Evolutionary conservation across 345 rosid species (phyloP).

Genomic region (Populus euphratica): DNA sequence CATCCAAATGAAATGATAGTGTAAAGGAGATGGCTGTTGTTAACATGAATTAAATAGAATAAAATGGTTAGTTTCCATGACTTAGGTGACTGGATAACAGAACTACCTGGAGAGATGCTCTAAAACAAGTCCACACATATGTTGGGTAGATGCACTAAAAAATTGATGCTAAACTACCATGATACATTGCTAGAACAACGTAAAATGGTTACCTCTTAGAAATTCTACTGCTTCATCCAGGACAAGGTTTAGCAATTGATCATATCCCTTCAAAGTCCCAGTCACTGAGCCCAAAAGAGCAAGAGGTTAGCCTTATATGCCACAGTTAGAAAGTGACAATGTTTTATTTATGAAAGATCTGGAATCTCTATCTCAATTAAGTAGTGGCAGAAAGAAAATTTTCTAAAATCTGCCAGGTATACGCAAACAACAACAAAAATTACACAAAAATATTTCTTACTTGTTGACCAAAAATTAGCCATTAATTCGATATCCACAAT

Average conservation of each 20-base stretch:
- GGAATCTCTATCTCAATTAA: background rate
- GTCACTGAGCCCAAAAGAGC: conserved; percentile 50
- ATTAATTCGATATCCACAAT: background rate
- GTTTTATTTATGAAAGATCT: background rate
- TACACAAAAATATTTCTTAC: background rate
- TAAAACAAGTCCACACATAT: background rate
- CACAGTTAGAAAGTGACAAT: background rate
- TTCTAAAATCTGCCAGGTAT: background rate
- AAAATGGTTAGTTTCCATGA: background rate
- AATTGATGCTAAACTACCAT: background rate
- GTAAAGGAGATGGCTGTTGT: background rate
- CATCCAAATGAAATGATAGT: background rate
- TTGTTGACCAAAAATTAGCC: background rate
- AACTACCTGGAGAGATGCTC: background rate
- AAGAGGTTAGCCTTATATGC: background rate
- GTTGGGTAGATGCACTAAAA: background rate
- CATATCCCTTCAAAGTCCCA: conserved; percentile 92
- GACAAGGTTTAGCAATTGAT: conserved; percentile 90
- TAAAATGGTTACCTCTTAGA: conserved; percentile 59
- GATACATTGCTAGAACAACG: background rate
- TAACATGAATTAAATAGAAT: background rate
- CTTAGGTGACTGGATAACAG: background rate
- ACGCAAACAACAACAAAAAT: background rate
- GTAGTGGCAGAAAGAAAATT: background rate
- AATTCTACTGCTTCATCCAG: conserved; percentile 85